Base-by-base conservation (phyloP, 1,284 basidiomycete genomes). In the Cutaneotrichosporon sp. region DNA sequence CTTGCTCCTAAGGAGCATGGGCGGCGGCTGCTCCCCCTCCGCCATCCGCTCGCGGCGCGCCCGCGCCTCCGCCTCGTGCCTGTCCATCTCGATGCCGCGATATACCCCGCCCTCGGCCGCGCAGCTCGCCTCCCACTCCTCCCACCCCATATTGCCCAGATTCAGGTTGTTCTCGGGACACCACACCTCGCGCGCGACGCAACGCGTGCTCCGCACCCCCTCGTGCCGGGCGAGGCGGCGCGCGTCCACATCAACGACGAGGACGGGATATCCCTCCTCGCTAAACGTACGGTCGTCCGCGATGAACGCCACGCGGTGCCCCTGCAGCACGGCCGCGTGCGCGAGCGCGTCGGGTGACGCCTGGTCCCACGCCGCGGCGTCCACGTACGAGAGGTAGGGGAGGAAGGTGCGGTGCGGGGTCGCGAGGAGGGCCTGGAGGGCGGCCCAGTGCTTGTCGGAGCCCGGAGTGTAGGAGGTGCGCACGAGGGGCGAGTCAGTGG, bases 81-180 rank as follows among this genome's bases (percentile, higher is more conserved):
- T 4, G 29, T 29, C 29, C 29, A 29, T 29, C 5, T 46, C 45
- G 13, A 56, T 38, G 5, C 55, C 55, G 22, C 55, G 46, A 20
- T n/a, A 50, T 16, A 49, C 9, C 29, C 29, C 55, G 20, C 55
- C 55, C 22, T 50, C 54, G 10, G 24, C 55, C 20, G 25, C 45
- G 8, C 29, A 10, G 4, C n/a, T 29, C 42, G 4, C 5, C 4
- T 4, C 29, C 29, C 29, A 29, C 33, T 58, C 56, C 29, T 58
- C 56, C 56, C 56, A 58, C 36, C 42, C 25, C 56, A 58, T 51
- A 36, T 58, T 58, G 47, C n/a, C 47, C 9, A 58, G 34, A 47
- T 51, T 58, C 47, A 58, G 34, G 27, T 58, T 58, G 56, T 58
- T 58, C 34, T 58, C 56, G 10, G 38, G 25, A 6, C 25, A 16